phyloP scores from a whole-genome alignment of 169 alveolate genomes.

The Eimeria mitis region DNA sequence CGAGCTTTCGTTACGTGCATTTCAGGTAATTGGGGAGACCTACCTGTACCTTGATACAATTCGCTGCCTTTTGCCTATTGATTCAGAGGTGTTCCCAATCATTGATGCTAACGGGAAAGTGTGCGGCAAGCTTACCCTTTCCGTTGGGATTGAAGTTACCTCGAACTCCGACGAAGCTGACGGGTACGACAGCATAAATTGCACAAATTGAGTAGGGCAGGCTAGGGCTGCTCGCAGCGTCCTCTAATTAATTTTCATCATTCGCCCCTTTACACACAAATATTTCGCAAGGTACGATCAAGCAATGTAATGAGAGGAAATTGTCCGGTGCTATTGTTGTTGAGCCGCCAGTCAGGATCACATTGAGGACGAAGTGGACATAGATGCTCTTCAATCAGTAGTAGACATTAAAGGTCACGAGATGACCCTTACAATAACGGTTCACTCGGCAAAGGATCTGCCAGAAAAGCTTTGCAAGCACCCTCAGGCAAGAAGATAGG shows the following conservation, averaged over 20 bases:
- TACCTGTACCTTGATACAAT: conserved; percentile 70
- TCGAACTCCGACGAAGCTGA: not conserved
- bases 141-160: conserved; percentile 40
- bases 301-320: not conserved
- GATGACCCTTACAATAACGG: conserved; percentile 64
- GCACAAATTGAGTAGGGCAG: not conserved
- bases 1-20: not conserved
- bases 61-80: conserved; percentile 59
- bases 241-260: not conserved
- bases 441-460: conserved; percentile 73
- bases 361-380: conserved; percentile 5
- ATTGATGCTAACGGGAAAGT: conserved; percentile 71
- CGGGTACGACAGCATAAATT: not conserved
- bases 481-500: conserved; percentile 33
- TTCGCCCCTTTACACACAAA: not conserved
- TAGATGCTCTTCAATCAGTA: conserved; percentile 57
- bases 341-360: not conserved
- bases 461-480: conserved; percentile 60
- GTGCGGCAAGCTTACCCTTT: conserved; percentile 41
- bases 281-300: not conserved
- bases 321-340: not conserved
- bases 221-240: not conserved
- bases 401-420: conserved; percentile 75
- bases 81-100: conserved; percentile 68
- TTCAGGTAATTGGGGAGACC: conserved; percentile 74